Conservation (phyloP, 2,329 filamentous ascomycete genomes). For the Dothiorella sarmentorum region DNA sequence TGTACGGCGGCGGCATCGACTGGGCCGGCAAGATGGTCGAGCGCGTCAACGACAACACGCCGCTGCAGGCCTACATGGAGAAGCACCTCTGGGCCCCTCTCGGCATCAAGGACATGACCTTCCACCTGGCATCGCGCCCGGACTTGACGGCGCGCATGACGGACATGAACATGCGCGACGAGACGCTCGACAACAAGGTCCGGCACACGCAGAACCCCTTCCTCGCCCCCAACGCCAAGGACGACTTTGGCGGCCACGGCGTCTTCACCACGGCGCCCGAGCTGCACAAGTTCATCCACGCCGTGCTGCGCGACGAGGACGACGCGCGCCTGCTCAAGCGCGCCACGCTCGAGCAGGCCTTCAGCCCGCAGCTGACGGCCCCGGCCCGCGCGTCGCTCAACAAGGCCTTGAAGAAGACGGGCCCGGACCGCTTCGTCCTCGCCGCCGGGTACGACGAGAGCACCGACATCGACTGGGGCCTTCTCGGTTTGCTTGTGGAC, state of each 20-base stretch:
- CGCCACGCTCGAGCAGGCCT: constrained; percentile 29
- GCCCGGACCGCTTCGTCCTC: background rate
- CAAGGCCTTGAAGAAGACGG: background rate
- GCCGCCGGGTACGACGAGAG: constrained; percentile 24
- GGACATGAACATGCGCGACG: constrained; percentile 26
- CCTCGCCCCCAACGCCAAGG: constrained; percentile 18
- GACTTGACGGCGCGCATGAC: constrained; percentile 16
- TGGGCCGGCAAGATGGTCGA: constrained; percentile 28
- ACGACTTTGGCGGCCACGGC: constrained; percentile 17
- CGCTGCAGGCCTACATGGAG: constrained; percentile 27
- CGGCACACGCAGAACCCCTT: constrained; percentile 7
- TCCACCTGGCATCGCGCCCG: constrained; percentile 19
- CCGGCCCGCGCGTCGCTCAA: constrained; percentile 15
- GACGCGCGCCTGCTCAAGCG: constrained; percentile 26
- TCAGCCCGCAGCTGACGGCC: constrained; percentile 29
- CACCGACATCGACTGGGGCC: constrained; percentile 28
- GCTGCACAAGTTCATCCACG: constrained; percentile 32
- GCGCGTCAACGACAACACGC: constrained; percentile 23
- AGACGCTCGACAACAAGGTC: constrained; percentile 22
- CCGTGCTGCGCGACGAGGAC: constrained; percentile 28
- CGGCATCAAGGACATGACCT: constrained; percentile 26
- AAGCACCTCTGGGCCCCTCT: constrained; percentile 26
- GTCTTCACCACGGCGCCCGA: constrained; percentile 22
- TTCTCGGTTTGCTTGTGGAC: constrained; percentile 31
- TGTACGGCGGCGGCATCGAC: constrained; percentile 26